Percentiles rank a stretch among this genome's conserved stretches.
phyloP scores from a whole-genome alignment of 331 rosid genomes.

The Cydonia oblonga region DNA sequence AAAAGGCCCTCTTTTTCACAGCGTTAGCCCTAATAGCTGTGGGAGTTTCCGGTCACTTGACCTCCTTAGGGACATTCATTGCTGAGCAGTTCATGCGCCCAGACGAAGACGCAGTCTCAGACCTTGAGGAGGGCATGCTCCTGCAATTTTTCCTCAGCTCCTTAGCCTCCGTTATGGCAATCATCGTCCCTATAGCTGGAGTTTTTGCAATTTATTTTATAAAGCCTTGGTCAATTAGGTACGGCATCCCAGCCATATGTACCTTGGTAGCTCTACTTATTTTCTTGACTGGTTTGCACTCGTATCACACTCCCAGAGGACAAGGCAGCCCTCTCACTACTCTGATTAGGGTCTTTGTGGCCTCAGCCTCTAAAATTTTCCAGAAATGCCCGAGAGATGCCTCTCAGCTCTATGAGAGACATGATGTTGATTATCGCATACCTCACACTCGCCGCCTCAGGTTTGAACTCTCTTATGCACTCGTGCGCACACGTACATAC shows the following conservation, averaged over 20 bases:
- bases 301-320: background rate
- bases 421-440: background rate
- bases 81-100: background rate
- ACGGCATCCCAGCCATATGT: slow-evolving; percentile 9
- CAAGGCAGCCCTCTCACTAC: slow-evolving; percentile 14
- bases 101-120: background rate
- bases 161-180: background rate
- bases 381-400: background rate
- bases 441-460: slow-evolving; percentile 4
- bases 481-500: no score
- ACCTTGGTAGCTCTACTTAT: slow-evolving; percentile 9
- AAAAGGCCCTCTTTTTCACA: slow-evolving; percentile 1
- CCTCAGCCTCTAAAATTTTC: slow-evolving; percentile 7
- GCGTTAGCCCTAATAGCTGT: slow-evolving; percentile 7
- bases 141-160: no score
- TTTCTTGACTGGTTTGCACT: slow-evolving; percentile 3
- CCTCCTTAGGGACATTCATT: background rate
- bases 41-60: slow-evolving; percentile 15
- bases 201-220: slow-evolving; percentile 1
- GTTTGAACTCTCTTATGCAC: background rate
- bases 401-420: background rate
- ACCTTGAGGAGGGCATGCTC: background rate
- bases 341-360: slow-evolving; percentile 7
- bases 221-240: slow-evolving; percentile 16
- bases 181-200: background rate